Percentiles rank a stretch among this genome's conserved stretches.
These are phyloP conservation scores for Venturia aucupariae DNA, from an alignment of 2,329 filamentous ascomycete species.

Conservation along the genomic window DNA sequence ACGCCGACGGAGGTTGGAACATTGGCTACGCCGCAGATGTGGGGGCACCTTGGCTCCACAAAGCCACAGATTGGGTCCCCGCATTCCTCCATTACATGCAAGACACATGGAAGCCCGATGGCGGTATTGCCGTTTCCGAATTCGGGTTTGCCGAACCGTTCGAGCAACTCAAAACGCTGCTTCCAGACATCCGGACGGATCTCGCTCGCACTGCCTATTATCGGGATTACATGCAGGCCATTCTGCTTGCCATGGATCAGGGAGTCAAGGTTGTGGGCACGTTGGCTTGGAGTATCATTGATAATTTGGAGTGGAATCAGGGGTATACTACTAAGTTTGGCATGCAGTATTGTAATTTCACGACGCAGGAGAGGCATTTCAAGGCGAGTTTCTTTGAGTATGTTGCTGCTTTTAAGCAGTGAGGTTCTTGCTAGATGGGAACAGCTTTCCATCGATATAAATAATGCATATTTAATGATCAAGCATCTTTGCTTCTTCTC, in stretches of 20 bases:
- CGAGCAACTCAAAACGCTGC: conserved; percentile 24
- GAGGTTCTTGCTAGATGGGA: background rate
- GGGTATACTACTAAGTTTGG: conserved; percentile 27
- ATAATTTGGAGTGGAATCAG: conserved; percentile 30
- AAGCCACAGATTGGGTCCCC: conserved; percentile 28
- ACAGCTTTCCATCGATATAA: background rate
- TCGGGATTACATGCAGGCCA: conserved; percentile 25
- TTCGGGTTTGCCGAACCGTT: conserved; percentile 31
- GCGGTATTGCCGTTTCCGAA: conserved; percentile 28
- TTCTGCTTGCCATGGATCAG: conserved; percentile 27
- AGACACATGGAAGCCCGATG: conserved; percentile 23
- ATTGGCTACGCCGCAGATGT: conserved; percentile 26
- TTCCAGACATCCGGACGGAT: conserved; percentile 25
- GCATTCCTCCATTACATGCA: conserved; percentile 27
- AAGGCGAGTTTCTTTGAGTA: conserved; percentile 32
- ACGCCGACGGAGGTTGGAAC: conserved; percentile 22
- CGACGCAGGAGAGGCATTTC: conserved; percentile 27
- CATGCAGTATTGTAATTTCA: conserved; percentile 32
- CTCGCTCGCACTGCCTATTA: conserved; percentile 25
- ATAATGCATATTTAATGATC: background rate
- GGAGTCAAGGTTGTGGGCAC: conserved; percentile 28
- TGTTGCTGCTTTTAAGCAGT: conserved; percentile 23
- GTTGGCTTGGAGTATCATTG: conserved; percentile 29
- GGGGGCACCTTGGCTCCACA: conserved; percentile 27
- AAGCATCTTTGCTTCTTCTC: background rate